A percentile compares a stretch with the other conserved stretches of the same genome.
These are phyloP conservation scores for Ganoderma boninense DNA, from an alignment of 1,284 basidiomycete genomes.

Conservation along the genomic window DNA sequence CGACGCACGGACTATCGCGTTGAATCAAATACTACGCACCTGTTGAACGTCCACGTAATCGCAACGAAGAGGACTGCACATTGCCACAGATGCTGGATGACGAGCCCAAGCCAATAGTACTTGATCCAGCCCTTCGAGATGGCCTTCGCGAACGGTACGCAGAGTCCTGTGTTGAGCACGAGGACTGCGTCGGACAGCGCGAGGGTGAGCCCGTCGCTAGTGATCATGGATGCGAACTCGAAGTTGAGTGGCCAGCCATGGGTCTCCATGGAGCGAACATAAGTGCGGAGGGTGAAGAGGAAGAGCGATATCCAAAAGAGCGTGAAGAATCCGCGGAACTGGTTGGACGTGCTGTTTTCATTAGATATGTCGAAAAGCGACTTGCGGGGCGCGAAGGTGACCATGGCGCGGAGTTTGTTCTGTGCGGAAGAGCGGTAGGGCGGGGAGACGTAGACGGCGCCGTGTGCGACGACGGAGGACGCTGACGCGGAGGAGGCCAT, in stretches of 20 bases:
- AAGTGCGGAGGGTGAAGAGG: constrained; percentile 81
- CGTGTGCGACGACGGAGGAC: constrained; percentile 53
- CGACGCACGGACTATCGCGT: constrained; percentile 3
- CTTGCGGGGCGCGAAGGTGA: constrained; percentile 86
- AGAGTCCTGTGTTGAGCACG: constrained; percentile 78
- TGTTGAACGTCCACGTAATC: constrained; percentile 86
- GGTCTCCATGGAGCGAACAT: constrained; percentile 78
- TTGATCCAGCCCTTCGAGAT: constrained; percentile 80
- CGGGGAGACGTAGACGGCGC: constrained; percentile 78
- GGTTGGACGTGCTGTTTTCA: constrained; percentile 75
- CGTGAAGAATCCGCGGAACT: constrained; percentile 94
- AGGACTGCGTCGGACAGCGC: constrained; percentile 88
- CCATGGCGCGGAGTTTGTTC: constrained; percentile 76
- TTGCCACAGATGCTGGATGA: constrained; percentile 85
- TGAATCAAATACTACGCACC: constrained; percentile 48
- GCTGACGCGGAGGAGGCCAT: background rate
- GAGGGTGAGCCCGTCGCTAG: constrained; percentile 84
- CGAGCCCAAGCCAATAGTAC: constrained; percentile 78
- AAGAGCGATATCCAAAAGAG: constrained; percentile 93
- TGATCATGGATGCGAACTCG: constrained; percentile 89
- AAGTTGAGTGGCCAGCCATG: constrained; percentile 84
- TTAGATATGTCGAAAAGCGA: constrained; percentile 88
- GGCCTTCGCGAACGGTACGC: constrained; percentile 86
- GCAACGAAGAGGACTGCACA: constrained; percentile 72
- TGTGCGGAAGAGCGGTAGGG: constrained; percentile 72